These are phyloP conservation scores for Amauroascus niger DNA, from an alignment of 2,329 filamentous ascomycete species.

Conservation along the genomic window DNA sequence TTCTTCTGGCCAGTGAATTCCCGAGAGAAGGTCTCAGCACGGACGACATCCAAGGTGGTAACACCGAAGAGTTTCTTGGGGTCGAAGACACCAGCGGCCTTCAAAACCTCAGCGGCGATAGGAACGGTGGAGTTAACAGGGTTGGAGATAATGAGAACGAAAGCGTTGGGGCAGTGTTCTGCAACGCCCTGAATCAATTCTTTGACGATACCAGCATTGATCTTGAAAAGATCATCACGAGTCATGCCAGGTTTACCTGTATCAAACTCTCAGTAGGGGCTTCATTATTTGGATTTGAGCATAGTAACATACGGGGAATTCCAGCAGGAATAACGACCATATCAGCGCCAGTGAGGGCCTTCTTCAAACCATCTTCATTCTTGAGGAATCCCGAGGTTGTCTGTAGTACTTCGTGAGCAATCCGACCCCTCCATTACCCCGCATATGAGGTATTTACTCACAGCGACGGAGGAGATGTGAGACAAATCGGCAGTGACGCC, in stretches of 20 bases:
- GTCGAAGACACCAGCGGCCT: slow-evolving; percentile 87
- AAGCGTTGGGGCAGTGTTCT: slow-evolving; percentile 83
- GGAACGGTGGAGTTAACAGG: slow-evolving; percentile 98
- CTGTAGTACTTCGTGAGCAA: slow-evolving; percentile 36
- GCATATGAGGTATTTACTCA: slow-evolving; percentile 40
- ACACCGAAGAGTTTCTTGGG: slow-evolving; percentile 94
- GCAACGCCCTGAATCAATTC: slow-evolving; percentile 81
- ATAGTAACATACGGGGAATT: slow-evolving; percentile 71
- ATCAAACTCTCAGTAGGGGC: neutral
- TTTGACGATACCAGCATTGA: slow-evolving; percentile 97
- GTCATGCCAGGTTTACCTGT: slow-evolving; percentile 98
- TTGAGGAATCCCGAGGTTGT: slow-evolving; percentile 84
- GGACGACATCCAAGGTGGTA: slow-evolving; percentile 95
- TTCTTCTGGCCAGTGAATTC: slow-evolving; percentile 73
- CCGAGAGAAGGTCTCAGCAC: slow-evolving; percentile 91
- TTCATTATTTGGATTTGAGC: neutral
- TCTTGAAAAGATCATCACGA: slow-evolving; percentile 98
- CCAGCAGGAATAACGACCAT: slow-evolving; percentile 96
- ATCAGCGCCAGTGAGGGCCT: slow-evolving; percentile 84
- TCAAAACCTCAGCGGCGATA: slow-evolving; percentile 93
- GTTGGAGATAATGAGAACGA: slow-evolving; percentile 95
- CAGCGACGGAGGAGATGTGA: slow-evolving; percentile 86
- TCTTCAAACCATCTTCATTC: slow-evolving; percentile 71
- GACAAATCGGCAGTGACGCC: slow-evolving; percentile 94
- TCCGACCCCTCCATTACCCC: neutral